Evolutionary conservation across 225 moss, liverwort and hornwort species (phyloP).

Genomic region (Antitrichia curtipendula): DNA sequence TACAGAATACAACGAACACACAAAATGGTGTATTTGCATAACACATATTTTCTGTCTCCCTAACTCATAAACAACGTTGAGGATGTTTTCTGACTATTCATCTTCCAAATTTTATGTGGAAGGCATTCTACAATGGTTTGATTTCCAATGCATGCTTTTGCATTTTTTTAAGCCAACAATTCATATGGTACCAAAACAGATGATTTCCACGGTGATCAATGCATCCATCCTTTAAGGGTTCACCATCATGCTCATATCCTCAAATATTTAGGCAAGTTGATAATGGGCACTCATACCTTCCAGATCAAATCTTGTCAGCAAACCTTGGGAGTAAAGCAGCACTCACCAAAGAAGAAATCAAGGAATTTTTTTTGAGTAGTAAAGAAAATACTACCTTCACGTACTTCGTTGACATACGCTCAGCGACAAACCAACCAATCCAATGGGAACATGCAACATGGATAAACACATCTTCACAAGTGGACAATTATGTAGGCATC

Average conservation of each 20-base stretch:
- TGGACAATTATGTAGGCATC: not conserved
- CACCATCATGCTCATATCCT: not conserved
- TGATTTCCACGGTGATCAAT: too few relatives aligned
- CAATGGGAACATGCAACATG: not conserved
- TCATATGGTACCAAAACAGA: too few relatives aligned
- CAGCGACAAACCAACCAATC: not conserved
- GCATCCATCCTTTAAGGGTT: too few relatives aligned
- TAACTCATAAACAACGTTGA: too few relatives aligned
- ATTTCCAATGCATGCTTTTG: too few relatives aligned
- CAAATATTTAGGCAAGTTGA: not conserved
- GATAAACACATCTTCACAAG: not conserved
- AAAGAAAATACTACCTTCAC: not conserved
- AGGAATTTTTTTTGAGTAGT: too few relatives aligned
- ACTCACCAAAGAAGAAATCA: not conserved
- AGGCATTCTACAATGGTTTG: too few relatives aligned
- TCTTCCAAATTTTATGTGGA: too few relatives aligned
- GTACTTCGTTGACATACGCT: not conserved
- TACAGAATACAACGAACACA: not conserved
- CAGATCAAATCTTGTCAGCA: not conserved
- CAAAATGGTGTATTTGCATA: not conserved
- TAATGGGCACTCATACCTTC: not conserved
- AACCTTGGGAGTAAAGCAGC: not conserved
- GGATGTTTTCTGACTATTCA: too few relatives aligned
- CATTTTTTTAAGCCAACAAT: too few relatives aligned
- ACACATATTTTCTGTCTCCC: not conserved